Evolutionary conservation across 2,329 filamentous ascomycete species (phyloP).

Genomic region (Hypoxylon sp.): DNA sequence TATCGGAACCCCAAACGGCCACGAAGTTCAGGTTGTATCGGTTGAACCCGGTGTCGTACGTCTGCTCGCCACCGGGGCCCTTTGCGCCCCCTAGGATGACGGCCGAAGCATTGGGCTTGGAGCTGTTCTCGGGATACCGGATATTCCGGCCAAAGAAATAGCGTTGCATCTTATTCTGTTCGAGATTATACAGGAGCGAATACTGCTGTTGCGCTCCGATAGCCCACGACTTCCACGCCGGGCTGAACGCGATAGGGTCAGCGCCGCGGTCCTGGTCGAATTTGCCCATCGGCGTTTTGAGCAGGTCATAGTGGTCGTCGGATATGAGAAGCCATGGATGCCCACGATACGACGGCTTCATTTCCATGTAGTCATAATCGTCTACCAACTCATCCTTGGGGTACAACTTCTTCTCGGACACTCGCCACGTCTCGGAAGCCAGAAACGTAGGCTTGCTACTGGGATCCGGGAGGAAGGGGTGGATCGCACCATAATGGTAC

Average conservation of each 20-base stretch:
- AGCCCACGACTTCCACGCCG: constrained; percentile 62
- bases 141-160: constrained; percentile 61
- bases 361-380: constrained; percentile 52
- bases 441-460: constrained; percentile 44
- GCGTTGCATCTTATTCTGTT: constrained; percentile 57
- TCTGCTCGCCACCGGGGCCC: constrained; percentile 49
- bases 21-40: constrained; percentile 67
- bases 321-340: constrained; percentile 65
- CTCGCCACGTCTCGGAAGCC: constrained; percentile 55
- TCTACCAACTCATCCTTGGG: constrained; percentile 41
- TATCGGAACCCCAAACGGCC: constrained; percentile 65
- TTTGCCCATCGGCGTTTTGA: constrained; percentile 62
- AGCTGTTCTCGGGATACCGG: constrained; percentile 44
- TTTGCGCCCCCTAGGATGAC: constrained; percentile 12
- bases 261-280: constrained; percentile 55
- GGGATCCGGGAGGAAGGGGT: constrained; percentile 65
- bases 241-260: constrained; percentile 55
- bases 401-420: constrained; percentile 50
- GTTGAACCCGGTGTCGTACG: constrained; percentile 62
- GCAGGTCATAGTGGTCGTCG: constrained; percentile 57
- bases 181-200: constrained; percentile 64
- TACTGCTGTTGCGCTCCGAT: constrained; percentile 63
- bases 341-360: constrained; percentile 53
- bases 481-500: constrained; percentile 64
- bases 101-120: constrained; percentile 37